Evolutionary conservation across 2,329 filamentous ascomycete species (phyloP), one percentile per base, ranked within the genome.

Genomic region (Endoconidiophora polonica): DNA sequence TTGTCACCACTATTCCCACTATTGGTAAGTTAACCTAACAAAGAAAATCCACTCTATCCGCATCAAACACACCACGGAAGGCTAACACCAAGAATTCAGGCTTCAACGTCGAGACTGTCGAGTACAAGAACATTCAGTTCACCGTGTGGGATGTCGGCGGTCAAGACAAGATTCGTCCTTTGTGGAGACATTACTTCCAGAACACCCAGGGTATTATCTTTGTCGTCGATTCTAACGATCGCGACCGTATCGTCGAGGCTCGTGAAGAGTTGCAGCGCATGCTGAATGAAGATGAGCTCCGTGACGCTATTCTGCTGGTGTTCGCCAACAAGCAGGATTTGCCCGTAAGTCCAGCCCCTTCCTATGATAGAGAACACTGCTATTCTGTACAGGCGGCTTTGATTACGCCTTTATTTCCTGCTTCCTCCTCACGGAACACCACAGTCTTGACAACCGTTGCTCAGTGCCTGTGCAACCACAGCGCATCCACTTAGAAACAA

Each of bases 301-400:
- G 90, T 67, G 91, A 98, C 66, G 91, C 91, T 59, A 81, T 95
- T 61, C 79, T 98, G 60, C 73, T 98, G 62, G 90, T 98, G 63
- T 98, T 98, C 64, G 91, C 91, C 71, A 98, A 98, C 81, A 98
- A 98, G 78, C 91, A 98, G 77, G 91, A 98, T 88, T 74, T 96
- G 69, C 83, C 83, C 61, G 91, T 95, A 75, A 68, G 87, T 76
- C 54, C 52, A 52, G 49, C 37, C 38, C 50, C 49, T 29, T 44
- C 10, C 12, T 3, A 14, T 14, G 10, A 44, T 5, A 36, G 20
- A 18, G n/a, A 18, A 45, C n/a, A 6, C 14, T 7, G 24, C 29
- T 5, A 45, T 16, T 18, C 4, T 29, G 3, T 2, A 45, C 6
- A 40, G 33, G 38, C 38, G 38, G n/a, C 38, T 16, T n/a, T 40